Evolutionary conservation across 1,284 basidiomycete species (phyloP).

Genomic region (Apiotrichum veenhuisii): DNA sequence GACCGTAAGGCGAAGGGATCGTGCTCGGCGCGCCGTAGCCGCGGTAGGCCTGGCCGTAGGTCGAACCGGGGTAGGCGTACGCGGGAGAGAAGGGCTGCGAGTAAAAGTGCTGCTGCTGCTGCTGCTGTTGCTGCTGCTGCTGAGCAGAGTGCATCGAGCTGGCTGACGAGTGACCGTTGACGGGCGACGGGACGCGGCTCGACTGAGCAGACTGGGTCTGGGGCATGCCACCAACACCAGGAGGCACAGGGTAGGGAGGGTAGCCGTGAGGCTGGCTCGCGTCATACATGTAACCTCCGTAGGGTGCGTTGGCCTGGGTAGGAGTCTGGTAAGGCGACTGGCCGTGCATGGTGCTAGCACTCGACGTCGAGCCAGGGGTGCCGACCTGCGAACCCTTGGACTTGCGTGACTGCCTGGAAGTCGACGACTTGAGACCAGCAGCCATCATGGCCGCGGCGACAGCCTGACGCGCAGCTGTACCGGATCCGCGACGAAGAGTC

Average conservation of each 20-base stretch:
- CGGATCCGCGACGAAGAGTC: slow-evolving; percentile 43
- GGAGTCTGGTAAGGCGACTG: slow-evolving; percentile 45
- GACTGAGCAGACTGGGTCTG: slow-evolving; percentile 38
- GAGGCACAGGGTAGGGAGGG: slow-evolving; percentile 28
- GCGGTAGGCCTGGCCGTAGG: slow-evolving; percentile 27
- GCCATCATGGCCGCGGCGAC: slow-evolving; percentile 47
- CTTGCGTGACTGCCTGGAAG: slow-evolving; percentile 40
- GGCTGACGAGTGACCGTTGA: slow-evolving; percentile 40
- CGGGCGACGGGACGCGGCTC: slow-evolving; percentile 43
- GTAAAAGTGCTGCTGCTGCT: slow-evolving; percentile 38
- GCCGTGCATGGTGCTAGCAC: slow-evolving; percentile 28
- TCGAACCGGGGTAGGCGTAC: slow-evolving; percentile 32
- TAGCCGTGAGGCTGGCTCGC: slow-evolving; percentile 33
- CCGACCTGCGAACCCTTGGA: slow-evolving; percentile 40
- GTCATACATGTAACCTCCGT: slow-evolving; percentile 45
- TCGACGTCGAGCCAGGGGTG: slow-evolving; percentile 42
- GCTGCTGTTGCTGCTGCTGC: slow-evolving; percentile 20
- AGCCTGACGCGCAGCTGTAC: slow-evolving; percentile 42
- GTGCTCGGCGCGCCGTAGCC: slow-evolving; percentile 27
- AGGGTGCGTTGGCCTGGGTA: slow-evolving; percentile 34
- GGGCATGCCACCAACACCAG: slow-evolving; percentile 26
- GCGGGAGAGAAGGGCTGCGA: slow-evolving; percentile 35
- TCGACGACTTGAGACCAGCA: slow-evolving; percentile 43
- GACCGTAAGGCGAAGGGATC: slow-evolving; percentile 34
- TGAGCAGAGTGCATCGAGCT: slow-evolving; percentile 24